A percentile compares a stretch with the other conserved stretches of the same genome.
These are phyloP conservation scores for Extremus antarcticus DNA, from an alignment of 495 filamentous ascomycete species.

Conservation along the genomic window DNA sequence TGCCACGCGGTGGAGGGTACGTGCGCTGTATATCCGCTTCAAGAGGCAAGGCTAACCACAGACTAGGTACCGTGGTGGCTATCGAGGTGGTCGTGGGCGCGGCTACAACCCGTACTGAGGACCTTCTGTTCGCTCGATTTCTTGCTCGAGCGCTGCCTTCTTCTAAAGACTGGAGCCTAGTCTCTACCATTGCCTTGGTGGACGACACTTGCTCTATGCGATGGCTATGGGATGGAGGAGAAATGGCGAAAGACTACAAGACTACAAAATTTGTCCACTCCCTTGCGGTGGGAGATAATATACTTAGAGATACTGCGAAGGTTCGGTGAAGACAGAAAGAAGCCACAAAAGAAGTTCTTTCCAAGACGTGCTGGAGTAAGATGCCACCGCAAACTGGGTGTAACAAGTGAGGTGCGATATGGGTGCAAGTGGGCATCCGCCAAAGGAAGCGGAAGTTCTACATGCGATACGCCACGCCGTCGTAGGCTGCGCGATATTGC, in stretches of 20 bases:
- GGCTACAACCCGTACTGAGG: constrained; percentile 24
- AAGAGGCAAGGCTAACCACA: constrained; percentile 1
- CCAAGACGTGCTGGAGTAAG: constrained; percentile 11
- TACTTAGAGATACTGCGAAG: constrained; percentile 2
- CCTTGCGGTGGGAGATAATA: not conserved
- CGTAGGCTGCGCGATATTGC: too few species aligned
- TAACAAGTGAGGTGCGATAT: not conserved
- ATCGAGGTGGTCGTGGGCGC: constrained; percentile 21
- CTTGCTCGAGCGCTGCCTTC: too few species aligned
- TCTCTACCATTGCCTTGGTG: too few species aligned
- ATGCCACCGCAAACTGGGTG: not conserved
- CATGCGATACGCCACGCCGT: too few species aligned
- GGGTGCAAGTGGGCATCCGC: too few species aligned
- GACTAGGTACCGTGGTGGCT: constrained; percentile 25
- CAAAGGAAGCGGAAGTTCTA: not conserved
- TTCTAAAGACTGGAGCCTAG: too few species aligned
- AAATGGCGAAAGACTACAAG: not conserved
- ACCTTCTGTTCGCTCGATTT: too few species aligned
- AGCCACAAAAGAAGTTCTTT: constrained; percentile 6
- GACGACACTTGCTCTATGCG: too few species aligned
- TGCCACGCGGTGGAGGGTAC: constrained; percentile 7
- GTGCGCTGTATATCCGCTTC: not conserved
- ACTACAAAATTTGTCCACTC: not conserved
- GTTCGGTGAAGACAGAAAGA: constrained; percentile 8
- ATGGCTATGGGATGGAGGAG: too few species aligned